Evolutionary conservation across 805 yeast genomes (phyloP).

Genomic region (Candida ponderosae): DNA sequence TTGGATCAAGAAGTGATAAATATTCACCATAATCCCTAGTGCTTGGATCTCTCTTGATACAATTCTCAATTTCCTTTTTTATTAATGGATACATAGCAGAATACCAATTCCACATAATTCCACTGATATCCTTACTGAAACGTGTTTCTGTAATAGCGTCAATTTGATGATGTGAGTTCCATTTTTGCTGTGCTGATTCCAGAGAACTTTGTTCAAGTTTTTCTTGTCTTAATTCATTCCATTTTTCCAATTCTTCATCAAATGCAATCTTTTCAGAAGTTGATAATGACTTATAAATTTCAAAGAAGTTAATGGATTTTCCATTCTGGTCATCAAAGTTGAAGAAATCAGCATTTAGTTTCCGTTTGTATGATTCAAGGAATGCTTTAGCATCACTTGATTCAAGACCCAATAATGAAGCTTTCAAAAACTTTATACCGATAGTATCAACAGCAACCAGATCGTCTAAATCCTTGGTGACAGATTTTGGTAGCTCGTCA

Average conservation of each 20-base stretch:
- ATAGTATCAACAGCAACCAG: slow-evolving; percentile 65
- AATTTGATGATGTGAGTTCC: slow-evolving; percentile 78
- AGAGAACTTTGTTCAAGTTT: slow-evolving; percentile 70
- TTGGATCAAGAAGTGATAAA: slow-evolving; percentile 62
- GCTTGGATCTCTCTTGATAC: slow-evolving; percentile 39
- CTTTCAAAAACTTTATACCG: slow-evolving; percentile 73
- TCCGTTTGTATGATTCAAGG: slow-evolving; percentile 23
- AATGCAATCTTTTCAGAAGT: slow-evolving; percentile 45
- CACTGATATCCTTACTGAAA: slow-evolving; percentile 55
- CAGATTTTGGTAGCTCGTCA: slow-evolving; percentile 25
- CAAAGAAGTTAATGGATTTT: slow-evolving; percentile 50
- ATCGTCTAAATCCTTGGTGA: slow-evolving; percentile 46
- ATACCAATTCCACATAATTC: slow-evolving; percentile 81
- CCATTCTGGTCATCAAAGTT: slow-evolving; percentile 18
- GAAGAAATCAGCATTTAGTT: slow-evolving; percentile 28
- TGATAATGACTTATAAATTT: slow-evolving; percentile 47
- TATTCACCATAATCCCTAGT: slow-evolving; percentile 90
- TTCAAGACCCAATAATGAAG: slow-evolving; percentile 52
- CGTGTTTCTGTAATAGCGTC: slow-evolving; percentile 47
- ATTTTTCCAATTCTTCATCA: slow-evolving; percentile 56
- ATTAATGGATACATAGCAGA: slow-evolving; percentile 64
- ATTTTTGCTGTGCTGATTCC: slow-evolving; percentile 79
- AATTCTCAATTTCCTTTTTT: slow-evolving; percentile 52
- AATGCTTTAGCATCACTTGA: slow-evolving; percentile 18
- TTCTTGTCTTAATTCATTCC: slow-evolving; percentile 71